phyloP scores from a whole-genome alignment of 495 filamentous ascomycete genomes.

The Letharia lupina region DNA sequence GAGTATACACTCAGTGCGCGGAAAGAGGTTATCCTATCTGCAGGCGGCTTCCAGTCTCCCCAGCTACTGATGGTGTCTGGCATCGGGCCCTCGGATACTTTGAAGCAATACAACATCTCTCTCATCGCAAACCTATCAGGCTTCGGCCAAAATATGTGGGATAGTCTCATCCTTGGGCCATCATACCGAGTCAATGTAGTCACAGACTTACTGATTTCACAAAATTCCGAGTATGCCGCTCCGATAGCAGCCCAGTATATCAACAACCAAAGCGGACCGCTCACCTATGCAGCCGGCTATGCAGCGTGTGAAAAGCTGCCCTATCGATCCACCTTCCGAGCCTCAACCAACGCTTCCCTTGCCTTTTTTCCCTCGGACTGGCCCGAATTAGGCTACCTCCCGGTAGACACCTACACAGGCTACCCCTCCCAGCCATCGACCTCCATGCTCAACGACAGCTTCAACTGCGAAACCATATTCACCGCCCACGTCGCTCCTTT shows the following conservation, averaged over 20 bases:
- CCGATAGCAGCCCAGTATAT: not conserved
- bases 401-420: slow-evolving; percentile 24
- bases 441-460: slow-evolving; percentile 34
- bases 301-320: slow-evolving; percentile 17
- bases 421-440: slow-evolving; percentile 18
- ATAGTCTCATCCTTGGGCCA: slow-evolving; percentile 5
- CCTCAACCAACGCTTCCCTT: slow-evolving; percentile 22
- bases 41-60: slow-evolving; percentile 49
- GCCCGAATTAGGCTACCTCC: slow-evolving; percentile 47
- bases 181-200: slow-evolving; percentile 26
- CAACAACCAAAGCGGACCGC: slow-evolving; percentile 9
- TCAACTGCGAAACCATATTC: slow-evolving; percentile 39
- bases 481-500: slow-evolving; percentile 36
- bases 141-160: slow-evolving; percentile 46
- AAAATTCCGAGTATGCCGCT: not conserved
- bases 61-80: slow-evolving; percentile 55
- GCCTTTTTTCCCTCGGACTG: slow-evolving; percentile 43
- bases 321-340: slow-evolving; percentile 18
- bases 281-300: slow-evolving; percentile 19
- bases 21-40: slow-evolving; percentile 51
- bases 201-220: not conserved
- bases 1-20: slow-evolving; percentile 18
- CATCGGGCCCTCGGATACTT: slow-evolving; percentile 37
- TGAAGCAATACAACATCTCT: slow-evolving; percentile 31
- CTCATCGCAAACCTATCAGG: slow-evolving; percentile 34